Evolutionary conservation across 495 filamentous ascomycete genomes (phyloP).

Genomic region (Entonaema liquescens): DNA sequence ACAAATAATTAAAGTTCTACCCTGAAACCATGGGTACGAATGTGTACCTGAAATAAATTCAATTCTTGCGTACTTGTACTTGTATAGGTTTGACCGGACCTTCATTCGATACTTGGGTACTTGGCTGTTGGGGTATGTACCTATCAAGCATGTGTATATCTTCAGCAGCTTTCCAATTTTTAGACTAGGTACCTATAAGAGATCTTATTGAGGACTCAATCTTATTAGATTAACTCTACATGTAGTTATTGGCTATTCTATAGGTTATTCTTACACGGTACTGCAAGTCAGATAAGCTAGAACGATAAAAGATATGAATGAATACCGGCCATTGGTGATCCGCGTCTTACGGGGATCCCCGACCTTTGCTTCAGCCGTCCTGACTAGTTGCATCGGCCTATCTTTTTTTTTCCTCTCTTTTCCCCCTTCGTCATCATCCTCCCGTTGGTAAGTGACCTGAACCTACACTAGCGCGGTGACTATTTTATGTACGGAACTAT

Average conservation of each 20-base stretch:
- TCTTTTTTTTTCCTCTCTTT: conserved; percentile 11
- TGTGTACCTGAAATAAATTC: neutral
- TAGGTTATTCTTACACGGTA: conserved; percentile 9
- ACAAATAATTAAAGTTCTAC: neutral
- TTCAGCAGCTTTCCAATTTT: neutral
- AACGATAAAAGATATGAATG: neutral
- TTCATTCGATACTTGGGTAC: neutral
- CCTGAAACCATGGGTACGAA: neutral
- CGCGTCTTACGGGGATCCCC: conserved; percentile 30
- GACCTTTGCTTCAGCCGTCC: conserved; percentile 28
- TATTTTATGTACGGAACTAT: neutral
- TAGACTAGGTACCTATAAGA: neutral
- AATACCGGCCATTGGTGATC: neutral
- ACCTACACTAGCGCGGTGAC: neutral
- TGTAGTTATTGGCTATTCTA: too few species aligned
- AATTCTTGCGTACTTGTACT: neutral
- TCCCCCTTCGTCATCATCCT: neutral
- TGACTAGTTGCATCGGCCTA: conserved; percentile 22
- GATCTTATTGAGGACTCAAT: neutral
- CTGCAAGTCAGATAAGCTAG: conserved; percentile 25
- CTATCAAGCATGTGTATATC: neutral
- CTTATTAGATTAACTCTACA: neutral
- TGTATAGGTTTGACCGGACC: neutral
- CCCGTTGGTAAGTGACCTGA: neutral
- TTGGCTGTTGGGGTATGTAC: too few species aligned